Conservation (phyloP, 2,329 filamentous ascomycete genomes). For the Uncinocarpus reesii region DNA sequence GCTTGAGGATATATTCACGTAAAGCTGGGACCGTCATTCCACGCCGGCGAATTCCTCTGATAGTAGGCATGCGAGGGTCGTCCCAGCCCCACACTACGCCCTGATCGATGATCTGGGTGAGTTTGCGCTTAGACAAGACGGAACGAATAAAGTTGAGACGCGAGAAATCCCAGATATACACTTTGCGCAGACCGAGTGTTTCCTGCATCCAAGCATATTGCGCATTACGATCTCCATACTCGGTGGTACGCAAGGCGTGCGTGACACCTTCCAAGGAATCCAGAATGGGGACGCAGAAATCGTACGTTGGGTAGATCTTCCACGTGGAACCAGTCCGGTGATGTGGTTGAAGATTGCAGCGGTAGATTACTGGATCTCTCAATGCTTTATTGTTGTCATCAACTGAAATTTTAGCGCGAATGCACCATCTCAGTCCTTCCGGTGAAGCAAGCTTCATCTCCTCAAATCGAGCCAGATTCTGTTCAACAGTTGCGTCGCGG, state of each 20-base stretch:
- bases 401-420: constrained; percentile 85
- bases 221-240: constrained; percentile 45
- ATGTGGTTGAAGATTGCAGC: constrained; percentile 63
- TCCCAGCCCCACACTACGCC: constrained; percentile 44
- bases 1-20: constrained; percentile 34
- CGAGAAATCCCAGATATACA: constrained; percentile 44
- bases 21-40: constrained; percentile 23
- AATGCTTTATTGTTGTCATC: constrained; percentile 92
- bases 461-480: constrained; percentile 75
- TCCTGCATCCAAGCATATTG: constrained; percentile 45
- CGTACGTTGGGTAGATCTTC: constrained; percentile 59
- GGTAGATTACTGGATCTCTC: constrained; percentile 94
- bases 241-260: constrained; percentile 54
- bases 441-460: constrained; percentile 84
- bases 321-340: constrained; percentile 54
- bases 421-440: constrained; percentile 75
- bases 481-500: constrained; percentile 67
- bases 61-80: constrained; percentile 43
- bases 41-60: constrained; percentile 41
- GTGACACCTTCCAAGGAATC: constrained; percentile 55
- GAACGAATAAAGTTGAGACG: constrained; percentile 45
- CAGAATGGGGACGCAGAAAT: constrained; percentile 55
- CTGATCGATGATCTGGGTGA: constrained; percentile 42
- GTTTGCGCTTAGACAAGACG: constrained; percentile 43
- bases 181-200: constrained; percentile 36